These are phyloP conservation scores for Ogataea allantospora DNA, from an alignment of 805 yeast genomes.

Conservation along the genomic window DNA sequence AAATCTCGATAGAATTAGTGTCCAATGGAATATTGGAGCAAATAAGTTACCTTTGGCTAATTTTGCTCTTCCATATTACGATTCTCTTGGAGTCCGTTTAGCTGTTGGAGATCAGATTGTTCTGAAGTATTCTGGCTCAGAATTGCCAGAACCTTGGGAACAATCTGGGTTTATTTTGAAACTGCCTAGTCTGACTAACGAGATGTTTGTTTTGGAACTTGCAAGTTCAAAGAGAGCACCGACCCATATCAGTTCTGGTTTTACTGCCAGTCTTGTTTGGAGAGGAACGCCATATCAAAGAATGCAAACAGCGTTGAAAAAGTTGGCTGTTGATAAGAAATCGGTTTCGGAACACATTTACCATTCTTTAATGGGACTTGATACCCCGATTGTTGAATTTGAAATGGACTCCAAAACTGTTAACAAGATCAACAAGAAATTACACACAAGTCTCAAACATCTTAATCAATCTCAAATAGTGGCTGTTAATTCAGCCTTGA, in stretches of 20 bases:
- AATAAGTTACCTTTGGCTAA: slow-evolving; percentile 67
- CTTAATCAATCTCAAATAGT: slow-evolving; percentile 75
- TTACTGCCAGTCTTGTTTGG: slow-evolving; percentile 88
- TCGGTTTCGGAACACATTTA: slow-evolving; percentile 74
- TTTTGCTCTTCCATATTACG: slow-evolving; percentile 66
- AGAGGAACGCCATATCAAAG: slow-evolving; percentile 78
- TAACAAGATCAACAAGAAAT: too few species aligned
- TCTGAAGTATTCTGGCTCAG: slow-evolving; percentile 57
- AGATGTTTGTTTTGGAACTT: slow-evolving; percentile 72
- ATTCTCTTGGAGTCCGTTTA: slow-evolving; percentile 60
- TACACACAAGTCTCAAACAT: background rate
- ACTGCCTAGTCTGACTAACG: slow-evolving; percentile 64
- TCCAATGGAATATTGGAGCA: slow-evolving; percentile 70
- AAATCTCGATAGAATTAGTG: slow-evolving; percentile 67
- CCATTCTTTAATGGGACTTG: slow-evolving; percentile 78
- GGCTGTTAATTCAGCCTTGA: slow-evolving; percentile 70
- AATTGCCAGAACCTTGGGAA: slow-evolving; percentile 61
- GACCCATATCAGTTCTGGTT: slow-evolving; percentile 58
- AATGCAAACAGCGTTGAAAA: slow-evolving; percentile 74
- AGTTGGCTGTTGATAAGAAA: slow-evolving; percentile 66
- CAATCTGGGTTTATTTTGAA: slow-evolving; percentile 69
- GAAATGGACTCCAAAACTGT: too few species aligned
- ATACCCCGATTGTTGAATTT: slow-evolving; percentile 60
- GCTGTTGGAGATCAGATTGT: slow-evolving; percentile 85
- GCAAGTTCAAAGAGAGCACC: slow-evolving; percentile 51